Conservation (phyloP, 2,329 filamentous ascomycete genomes). For the Sordariomycetes sp. region DNA sequence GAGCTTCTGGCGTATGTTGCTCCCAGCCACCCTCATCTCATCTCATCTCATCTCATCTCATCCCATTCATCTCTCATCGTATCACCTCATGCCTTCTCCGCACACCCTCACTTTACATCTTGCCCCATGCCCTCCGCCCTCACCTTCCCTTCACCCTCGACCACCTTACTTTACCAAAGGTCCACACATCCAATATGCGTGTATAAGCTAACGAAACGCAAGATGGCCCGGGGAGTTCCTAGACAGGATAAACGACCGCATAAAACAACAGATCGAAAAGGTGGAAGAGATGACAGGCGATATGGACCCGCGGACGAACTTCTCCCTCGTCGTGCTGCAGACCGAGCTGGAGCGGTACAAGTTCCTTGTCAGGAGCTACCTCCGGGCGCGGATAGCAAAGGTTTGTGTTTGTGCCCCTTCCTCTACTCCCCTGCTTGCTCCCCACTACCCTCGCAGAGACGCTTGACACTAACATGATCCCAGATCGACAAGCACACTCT, state of each 20-base stretch:
- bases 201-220: not conserved
- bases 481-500: constrained; percentile 70
- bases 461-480: not conserved
- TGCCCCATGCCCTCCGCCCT: no score
- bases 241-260: constrained; percentile 66
- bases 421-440: not conserved
- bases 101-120: not conserved
- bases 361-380: constrained; percentile 73
- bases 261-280: constrained; percentile 58
- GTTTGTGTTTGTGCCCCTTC: constrained; percentile 26
- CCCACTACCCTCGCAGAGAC: not conserved
- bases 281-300: constrained; percentile 71
- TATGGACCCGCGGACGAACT: constrained; percentile 85
- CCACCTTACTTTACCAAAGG: no score
- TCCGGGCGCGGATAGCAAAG: constrained; percentile 82
- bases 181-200: not conserved
- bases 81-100: not conserved
- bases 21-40: not conserved
- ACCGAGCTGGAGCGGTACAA: constrained; percentile 93
- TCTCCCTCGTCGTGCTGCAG: constrained; percentile 87
- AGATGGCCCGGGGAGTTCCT: constrained; percentile 64
- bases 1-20: constrained; percentile 67
- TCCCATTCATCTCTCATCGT: not conserved
- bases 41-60: not conserved
- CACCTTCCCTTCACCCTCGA: no score